Conservation (phyloP, 2,329 filamentous ascomycete species). For the Venturia asperata region DNA sequence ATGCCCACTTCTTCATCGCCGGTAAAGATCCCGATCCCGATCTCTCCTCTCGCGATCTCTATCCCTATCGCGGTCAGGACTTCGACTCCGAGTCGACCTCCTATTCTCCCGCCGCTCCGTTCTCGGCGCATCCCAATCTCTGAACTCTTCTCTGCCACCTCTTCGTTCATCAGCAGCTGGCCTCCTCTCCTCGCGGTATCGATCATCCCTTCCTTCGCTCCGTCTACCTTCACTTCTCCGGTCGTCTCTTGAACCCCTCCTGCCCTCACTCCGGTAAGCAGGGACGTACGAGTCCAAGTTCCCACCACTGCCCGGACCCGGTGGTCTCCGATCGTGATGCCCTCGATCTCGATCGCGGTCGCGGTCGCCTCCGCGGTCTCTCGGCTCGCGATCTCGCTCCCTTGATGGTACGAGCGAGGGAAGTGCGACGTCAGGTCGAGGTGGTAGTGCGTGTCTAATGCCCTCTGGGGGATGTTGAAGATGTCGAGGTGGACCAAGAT, state of each 20-base stretch:
- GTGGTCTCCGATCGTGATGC: constrained; percentile 9
- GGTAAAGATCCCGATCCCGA: constrained; percentile 26
- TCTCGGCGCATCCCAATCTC: constrained; percentile 19
- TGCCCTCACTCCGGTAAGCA: constrained; percentile 8
- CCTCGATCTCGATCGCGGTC: neutral
- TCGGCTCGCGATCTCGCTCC: neutral
- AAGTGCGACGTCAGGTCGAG: constrained; percentile 27
- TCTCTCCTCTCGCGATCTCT: constrained; percentile 22
- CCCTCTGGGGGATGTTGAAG: constrained; percentile 33
- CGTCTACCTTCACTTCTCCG: constrained; percentile 19
- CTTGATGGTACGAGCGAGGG: constrained; percentile 5
- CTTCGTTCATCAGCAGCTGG: constrained; percentile 17
- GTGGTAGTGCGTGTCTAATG: constrained; percentile 31
- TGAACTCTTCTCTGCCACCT: constrained; percentile 15
- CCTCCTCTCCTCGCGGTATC: constrained; percentile 23
- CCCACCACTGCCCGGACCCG: neutral
- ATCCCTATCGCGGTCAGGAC: constrained; percentile 21
- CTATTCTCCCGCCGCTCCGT: constrained; percentile 23
- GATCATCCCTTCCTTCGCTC: constrained; percentile 20
- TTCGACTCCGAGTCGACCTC: constrained; percentile 25
- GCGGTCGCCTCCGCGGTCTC: neutral
- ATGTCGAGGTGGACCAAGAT: constrained; percentile 24
- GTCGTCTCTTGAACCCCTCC: constrained; percentile 8
- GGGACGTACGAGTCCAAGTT: constrained; percentile 16
- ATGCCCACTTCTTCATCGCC: constrained; percentile 23